Conservation (phyloP, 1,284 basidiomycete species). For the Leccinum insolens region DNA sequence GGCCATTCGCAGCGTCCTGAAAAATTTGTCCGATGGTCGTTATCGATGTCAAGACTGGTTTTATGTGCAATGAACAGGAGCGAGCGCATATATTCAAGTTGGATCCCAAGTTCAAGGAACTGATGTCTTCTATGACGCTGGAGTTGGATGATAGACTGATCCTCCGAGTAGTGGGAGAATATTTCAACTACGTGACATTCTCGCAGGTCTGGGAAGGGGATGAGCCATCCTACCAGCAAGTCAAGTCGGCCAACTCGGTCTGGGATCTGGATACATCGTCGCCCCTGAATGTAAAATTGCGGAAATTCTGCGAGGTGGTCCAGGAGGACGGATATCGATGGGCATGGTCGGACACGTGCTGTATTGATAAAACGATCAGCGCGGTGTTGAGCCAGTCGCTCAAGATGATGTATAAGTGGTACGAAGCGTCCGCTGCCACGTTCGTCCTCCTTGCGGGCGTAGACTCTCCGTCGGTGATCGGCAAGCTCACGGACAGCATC, state of each 20-base stretch:
- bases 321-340: not conserved
- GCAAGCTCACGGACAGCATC: constrained; percentile 1
- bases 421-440: constrained; percentile 6
- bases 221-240: not conserved
- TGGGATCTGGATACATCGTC: not conserved
- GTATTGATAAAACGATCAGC: constrained; percentile 9
- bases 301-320: not conserved
- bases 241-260: not conserved
- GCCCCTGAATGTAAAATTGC: not conserved
- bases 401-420: constrained; percentile 9
- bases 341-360: constrained; percentile 6
- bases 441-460: not conserved
- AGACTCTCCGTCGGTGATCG: not conserved
- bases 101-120: not conserved
- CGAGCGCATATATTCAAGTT: constrained; percentile 1
- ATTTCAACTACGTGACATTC: constrained; percentile 11
- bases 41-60: constrained; percentile 13
- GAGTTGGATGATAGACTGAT: not conserved
- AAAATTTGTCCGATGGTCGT: not conserved
- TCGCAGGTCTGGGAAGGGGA: constrained; percentile 5
- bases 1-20: not conserved
- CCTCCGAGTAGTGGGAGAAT: constrained; percentile 1
- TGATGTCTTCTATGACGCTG: constrained; percentile 1
- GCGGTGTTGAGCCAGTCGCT: constrained; percentile 5
- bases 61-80: not conserved